These are phyloP conservation scores for Penicillium sp. DNA, from an alignment of 2,329 filamentous ascomycete genomes.

Conservation along the genomic window DNA sequence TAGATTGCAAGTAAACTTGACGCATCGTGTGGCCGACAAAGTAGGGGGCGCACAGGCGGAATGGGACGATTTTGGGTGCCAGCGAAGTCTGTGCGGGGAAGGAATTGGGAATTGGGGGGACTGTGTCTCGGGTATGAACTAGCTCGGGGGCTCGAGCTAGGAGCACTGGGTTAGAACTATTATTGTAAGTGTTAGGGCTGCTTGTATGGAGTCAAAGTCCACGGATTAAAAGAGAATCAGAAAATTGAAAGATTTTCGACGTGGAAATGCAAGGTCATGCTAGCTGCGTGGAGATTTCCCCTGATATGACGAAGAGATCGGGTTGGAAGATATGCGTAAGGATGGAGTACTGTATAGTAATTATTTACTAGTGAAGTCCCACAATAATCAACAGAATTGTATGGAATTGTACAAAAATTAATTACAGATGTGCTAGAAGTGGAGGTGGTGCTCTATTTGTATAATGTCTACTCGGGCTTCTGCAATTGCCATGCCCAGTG, in stretches of 20 bases:
- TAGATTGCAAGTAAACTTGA: slow-evolving; percentile 21
- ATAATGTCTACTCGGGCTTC: background rate
- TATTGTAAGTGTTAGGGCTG: slow-evolving; percentile 1
- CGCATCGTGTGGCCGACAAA: slow-evolving; percentile 37
- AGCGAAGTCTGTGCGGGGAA: slow-evolving; percentile 19
- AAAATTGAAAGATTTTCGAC: background rate
- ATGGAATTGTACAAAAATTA: background rate
- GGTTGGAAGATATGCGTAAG: background rate
- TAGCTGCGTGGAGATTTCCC: slow-evolving; percentile 11
- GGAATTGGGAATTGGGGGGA: background rate
- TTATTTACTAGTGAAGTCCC: slow-evolving; percentile 2
- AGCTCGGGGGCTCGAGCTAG: background rate
- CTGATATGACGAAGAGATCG: slow-evolving; percentile 18
- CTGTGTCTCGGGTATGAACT: slow-evolving; percentile 1
- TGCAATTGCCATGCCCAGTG: background rate
- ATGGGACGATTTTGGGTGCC: slow-evolving; percentile 19
- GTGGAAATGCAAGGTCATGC: background rate
- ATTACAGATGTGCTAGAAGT: background rate
- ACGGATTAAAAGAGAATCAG: background rate
- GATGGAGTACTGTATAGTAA: slow-evolving; percentile 1
- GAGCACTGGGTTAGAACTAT: background rate
- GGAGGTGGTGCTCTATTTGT: background rate
- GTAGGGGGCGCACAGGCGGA: slow-evolving; percentile 14
- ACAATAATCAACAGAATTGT: background rate
- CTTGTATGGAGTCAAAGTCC: background rate